Evolutionary conservation across 345 rosid genomes (phyloP).

Genomic region (Noccaea caerulescens): DNA sequence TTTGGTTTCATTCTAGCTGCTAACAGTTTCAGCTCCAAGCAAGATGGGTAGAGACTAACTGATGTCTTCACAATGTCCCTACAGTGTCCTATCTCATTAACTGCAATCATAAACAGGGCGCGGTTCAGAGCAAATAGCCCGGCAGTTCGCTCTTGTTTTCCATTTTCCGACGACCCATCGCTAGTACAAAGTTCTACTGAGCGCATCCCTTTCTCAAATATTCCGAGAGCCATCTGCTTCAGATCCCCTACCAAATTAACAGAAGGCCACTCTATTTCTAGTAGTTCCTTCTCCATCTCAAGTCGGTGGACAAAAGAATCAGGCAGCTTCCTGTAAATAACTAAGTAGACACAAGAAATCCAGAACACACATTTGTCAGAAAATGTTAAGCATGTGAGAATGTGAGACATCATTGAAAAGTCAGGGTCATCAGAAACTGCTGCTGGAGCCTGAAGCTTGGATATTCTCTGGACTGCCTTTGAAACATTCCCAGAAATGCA

Average conservation of each 20-base stretch:
- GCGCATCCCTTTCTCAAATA: slow-evolving; percentile 56
- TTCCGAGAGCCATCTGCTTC: slow-evolving; percentile 58
- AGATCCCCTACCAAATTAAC: slow-evolving; percentile 55
- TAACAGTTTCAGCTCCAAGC: slow-evolving; percentile 69
- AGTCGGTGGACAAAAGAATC: slow-evolving; percentile 65
- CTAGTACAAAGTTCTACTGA: slow-evolving; percentile 44
- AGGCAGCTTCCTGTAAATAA: slow-evolving; percentile 96
- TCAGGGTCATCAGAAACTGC: slow-evolving; percentile 64
- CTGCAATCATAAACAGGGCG: slow-evolving; percentile 60
- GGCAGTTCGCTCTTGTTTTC: slow-evolving; percentile 45
- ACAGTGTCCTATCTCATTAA: slow-evolving; percentile 53
- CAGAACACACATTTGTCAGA: slow-evolving; percentile 97
- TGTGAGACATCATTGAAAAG: slow-evolving; percentile 69
- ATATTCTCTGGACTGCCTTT: slow-evolving; percentile 64
- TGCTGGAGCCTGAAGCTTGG: slow-evolving; percentile 48
- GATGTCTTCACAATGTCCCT: slow-evolving; percentile 61
- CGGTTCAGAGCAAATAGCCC: slow-evolving; percentile 67
- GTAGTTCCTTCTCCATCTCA: slow-evolving; percentile 79
- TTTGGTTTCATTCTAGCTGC: slow-evolving; percentile 58
- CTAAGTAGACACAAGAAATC: slow-evolving; percentile 98
- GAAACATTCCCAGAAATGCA: slow-evolving; percentile 75
- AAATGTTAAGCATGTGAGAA: slow-evolving; percentile 77
- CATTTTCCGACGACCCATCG: slow-evolving; percentile 40
- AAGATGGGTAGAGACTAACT: slow-evolving; percentile 58
- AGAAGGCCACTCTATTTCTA: slow-evolving; percentile 74